Evolutionary conservation across 2,329 filamentous ascomycete genomes (phyloP).

Genomic region (Talaromyces sp.): DNA sequence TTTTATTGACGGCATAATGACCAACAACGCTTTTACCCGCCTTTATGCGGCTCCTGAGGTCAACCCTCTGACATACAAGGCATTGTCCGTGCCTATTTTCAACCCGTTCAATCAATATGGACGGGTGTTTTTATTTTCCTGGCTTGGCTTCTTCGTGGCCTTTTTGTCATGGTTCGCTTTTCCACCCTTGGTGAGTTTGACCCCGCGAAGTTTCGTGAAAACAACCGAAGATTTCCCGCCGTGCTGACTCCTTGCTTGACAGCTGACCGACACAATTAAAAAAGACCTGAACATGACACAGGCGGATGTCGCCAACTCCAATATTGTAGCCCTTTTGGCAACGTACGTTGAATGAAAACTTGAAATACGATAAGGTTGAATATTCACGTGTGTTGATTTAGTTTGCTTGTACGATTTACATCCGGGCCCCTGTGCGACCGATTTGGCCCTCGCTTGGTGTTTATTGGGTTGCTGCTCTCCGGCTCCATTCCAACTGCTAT

Average conservation of each 20-base stretch:
- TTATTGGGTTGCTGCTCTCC: slow-evolving; percentile 69
- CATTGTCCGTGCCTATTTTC: slow-evolving; percentile 70
- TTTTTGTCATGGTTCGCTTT: slow-evolving; percentile 93
- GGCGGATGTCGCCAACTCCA: slow-evolving; percentile 77
- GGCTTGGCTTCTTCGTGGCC: slow-evolving; percentile 78
- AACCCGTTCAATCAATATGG: slow-evolving; percentile 78
- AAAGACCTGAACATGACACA: slow-evolving; percentile 69
- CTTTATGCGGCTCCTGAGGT: slow-evolving; percentile 58
- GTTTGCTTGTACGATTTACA: slow-evolving; percentile 69
- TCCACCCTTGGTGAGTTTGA: slow-evolving; percentile 65
- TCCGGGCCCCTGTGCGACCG: slow-evolving; percentile 81
- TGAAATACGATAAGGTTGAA: neutral
- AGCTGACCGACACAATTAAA: slow-evolving; percentile 72
- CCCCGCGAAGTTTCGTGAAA: neutral
- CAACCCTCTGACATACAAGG: slow-evolving; percentile 82
- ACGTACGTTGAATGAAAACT: slow-evolving; percentile 45
- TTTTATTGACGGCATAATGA: slow-evolving; percentile 12
- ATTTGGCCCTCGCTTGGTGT: slow-evolving; percentile 76
- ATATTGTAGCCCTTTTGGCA: slow-evolving; percentile 74
- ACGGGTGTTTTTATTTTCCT: slow-evolving; percentile 84
- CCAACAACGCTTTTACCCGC: slow-evolving; percentile 21
- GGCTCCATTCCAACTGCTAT: slow-evolving; percentile 79
- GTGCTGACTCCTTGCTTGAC: neutral
- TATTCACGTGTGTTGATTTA: slow-evolving; percentile 21
- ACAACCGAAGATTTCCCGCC: neutral